Conservation (phyloP, 2,329 filamentous ascomycete genomes). For the Diaporthe sp. region DNA sequence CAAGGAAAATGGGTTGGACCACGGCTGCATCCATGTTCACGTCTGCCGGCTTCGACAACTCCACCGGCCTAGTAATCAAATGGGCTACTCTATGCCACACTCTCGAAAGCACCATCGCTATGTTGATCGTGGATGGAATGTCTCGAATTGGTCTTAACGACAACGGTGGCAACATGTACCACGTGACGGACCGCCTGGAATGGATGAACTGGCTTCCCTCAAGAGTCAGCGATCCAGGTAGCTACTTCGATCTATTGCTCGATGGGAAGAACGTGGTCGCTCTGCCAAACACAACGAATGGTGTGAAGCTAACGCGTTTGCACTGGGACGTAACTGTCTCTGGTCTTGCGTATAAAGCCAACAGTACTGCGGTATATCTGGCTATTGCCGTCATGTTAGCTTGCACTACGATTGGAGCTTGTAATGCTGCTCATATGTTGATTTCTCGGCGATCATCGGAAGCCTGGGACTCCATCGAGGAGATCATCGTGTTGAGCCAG, state of each 20-base stretch:
- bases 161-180: not conserved
- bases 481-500: not conserved
- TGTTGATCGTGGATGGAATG: not conserved
- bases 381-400: not conserved
- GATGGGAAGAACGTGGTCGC: not conserved
- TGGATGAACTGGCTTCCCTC: not conserved
- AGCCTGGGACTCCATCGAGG: not conserved
- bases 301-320: not conserved
- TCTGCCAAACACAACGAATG: fast-evolving
- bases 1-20: not conserved
- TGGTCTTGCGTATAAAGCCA: not conserved
- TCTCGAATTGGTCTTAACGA: not conserved
- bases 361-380: not conserved
- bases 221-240: not conserved
- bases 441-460: not conserved
- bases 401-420: not conserved
- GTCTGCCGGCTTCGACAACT: not conserved
- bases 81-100: not conserved
- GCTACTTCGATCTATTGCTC: not conserved
- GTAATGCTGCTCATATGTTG: not conserved
- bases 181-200: not conserved
- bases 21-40: not conserved
- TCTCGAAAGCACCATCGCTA: not conserved
- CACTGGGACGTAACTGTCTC: not conserved
- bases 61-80: not conserved